Base-by-base conservation (phyloP, 1,139 yeast species). In the Blastobotrys petasosporus region DNA sequence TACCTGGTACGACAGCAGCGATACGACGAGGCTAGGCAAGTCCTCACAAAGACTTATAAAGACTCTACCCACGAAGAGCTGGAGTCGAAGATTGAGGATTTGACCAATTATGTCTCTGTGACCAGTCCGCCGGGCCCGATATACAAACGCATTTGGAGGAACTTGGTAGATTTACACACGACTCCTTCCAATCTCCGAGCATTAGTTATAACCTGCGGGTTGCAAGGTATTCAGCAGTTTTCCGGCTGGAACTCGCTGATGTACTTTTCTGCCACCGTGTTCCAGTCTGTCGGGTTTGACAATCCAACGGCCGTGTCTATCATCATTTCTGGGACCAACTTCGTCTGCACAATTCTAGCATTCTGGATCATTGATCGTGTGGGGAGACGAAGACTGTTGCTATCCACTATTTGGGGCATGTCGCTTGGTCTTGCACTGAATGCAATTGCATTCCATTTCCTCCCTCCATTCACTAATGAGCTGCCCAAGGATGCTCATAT, bases 221-320 rank as follows among this genome's bases (percentile, higher is more conserved):
- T 90, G 54, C 97, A 90, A 68, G 96, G 94, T 51, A 85, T 90
- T 60, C 97, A 90, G 70, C 97, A 90, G 67, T 87, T 88, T 58
- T 85, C 95, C 15, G 97, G 97, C 54, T 88, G 90, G 77, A 90
- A 90, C 68, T 86, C 97, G 4, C 75, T 90, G 58, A 85, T 88
- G 94, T 90, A 90, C 68, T 90, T 88, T 66, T 83, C 94, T 47
- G 82, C 94, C 32, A 88, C 96, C 1, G 82, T 90, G 54, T 90
- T 90, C 63, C 82, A 86, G 65, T 79, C 90, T 29, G 85, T 87
- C 47, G 97, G 97, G 3, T 90, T 88, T 64, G 60, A 77, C 51
- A 80, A 88, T 63, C 77, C 97, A 10, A 83, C 95, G 13, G 95
- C 96, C 1, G 96, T 88, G 13, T 87, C 96, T 2, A 80, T 88